Evolutionary conservation across 192 early-diverging fungal species (phyloP), one percentile per base, ranked within the genome.

Genomic region (Coemansia sp.): DNA sequence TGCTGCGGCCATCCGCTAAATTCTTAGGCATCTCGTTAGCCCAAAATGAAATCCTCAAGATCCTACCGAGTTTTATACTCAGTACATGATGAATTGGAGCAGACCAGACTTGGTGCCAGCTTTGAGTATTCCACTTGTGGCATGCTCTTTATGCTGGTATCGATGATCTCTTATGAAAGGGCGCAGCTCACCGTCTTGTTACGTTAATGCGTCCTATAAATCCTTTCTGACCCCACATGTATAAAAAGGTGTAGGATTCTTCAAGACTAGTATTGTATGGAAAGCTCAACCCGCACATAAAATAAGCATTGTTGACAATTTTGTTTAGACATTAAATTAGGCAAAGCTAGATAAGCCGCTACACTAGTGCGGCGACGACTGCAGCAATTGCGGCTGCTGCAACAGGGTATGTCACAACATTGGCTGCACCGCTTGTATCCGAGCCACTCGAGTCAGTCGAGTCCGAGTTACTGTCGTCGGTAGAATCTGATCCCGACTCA

Each of bases 1-100:
- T 6, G 51, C 51, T 15, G 20, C 51, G 12, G 25, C 25, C 26
- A 53, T 25, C 10, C 26, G 22, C 10, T 26, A 37, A 21, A 25
- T 17, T 9, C 15, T 36, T 20, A 60, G 36, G n/a, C 31, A 5
- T 34, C 31, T 34, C 31, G n/a, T 36, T 31, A 36, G 17, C 54
- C 28, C 19, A 34, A 34, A 8, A 3, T n/a, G 42, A 37, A 37
- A 46, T 52, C 7, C 61, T 34, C 12, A 28, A 67, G 74, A 77
- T 77, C 65, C 55, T 57, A 71, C 74, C 69, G 58, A 71, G 70
- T 75, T 71, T 63, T 38, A 48, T 64, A 70, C 50, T 22, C 51
- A n/a, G 51, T 59, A 72, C 59, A 72, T 72, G 69, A 72, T 72
- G 69, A 72, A 61, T 44, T 51, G 20, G 66, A 68, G 68, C 51